Conservation (phyloP, 2,329 filamentous ascomycete genomes). For the Beauveria sp. region DNA sequence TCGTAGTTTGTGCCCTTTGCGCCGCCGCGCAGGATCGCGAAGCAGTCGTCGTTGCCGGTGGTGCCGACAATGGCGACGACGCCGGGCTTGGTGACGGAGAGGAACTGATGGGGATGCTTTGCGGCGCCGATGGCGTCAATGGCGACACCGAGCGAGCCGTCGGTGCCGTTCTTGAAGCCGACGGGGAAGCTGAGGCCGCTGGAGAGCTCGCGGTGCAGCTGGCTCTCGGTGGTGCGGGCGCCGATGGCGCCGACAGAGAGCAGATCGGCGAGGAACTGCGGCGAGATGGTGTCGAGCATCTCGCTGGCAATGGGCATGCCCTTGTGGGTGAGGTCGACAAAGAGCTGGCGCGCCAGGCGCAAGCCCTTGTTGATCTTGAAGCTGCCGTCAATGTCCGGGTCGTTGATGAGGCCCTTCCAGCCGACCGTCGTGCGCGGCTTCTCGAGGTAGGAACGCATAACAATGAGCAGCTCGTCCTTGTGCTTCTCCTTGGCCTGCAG, state of each 20-base stretch:
- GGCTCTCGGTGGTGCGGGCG: constrained; percentile 90
- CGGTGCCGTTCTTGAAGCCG: constrained; percentile 98
- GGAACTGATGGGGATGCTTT: constrained; percentile 92
- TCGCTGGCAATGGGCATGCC: constrained; percentile 96
- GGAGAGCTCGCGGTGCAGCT: constrained; percentile 91
- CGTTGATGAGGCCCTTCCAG: constrained; percentile 99
- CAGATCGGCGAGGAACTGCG: constrained; percentile 93
- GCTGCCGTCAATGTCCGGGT: constrained; percentile 93
- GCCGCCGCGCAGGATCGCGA: constrained; percentile 89
- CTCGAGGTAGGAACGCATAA: constrained; percentile 98
- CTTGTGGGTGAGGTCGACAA: constrained; percentile 75
- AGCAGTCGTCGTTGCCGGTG: constrained; percentile 90
- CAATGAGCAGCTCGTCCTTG: constrained; percentile 74
- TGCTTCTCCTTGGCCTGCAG: constrained; percentile 72
- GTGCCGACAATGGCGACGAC: constrained; percentile 92
- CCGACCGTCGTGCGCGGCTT: constrained; percentile 97
- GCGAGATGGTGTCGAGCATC: constrained; percentile 98
- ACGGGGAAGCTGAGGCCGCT: constrained; percentile 95
- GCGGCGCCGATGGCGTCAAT: constrained; percentile 90
- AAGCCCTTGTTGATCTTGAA: constrained; percentile 99
- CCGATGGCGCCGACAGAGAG: constrained; percentile 94
- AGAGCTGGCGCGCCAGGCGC: constrained; percentile 83
- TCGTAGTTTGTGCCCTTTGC: constrained; percentile 92
- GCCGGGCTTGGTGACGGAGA: constrained; percentile 97
- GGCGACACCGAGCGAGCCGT: constrained; percentile 81